phyloP scores from a whole-genome alignment of 192 early-diverging fungal species.

The Backusella luteola region DNA sequence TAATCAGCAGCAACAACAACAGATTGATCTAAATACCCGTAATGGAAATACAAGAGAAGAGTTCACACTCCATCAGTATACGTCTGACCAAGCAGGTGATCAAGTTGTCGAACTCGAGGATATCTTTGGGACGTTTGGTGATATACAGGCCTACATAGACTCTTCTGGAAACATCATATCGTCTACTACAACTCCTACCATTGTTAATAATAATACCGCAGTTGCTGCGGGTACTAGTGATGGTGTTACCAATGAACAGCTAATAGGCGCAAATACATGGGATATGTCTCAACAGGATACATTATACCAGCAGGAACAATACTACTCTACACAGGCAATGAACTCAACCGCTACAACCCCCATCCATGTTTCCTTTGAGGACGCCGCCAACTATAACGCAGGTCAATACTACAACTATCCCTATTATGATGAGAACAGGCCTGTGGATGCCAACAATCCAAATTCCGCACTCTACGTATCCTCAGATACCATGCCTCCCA shows the following conservation, averaged over 20 bases:
- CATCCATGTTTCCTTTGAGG: not conserved
- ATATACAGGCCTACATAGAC: constrained; percentile 29
- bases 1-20: not conserved
- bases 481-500: constrained; percentile 23
- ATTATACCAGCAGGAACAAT: not conserved
- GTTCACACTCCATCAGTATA: constrained; percentile 42
- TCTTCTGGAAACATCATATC: constrained; percentile 9
- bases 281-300: not conserved
- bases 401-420: not conserved
- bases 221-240: not conserved
- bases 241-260: not conserved
- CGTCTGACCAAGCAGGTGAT: constrained; percentile 43
- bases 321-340: not conserved
- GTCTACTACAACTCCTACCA: not conserved
- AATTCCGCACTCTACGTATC: constrained; percentile 19
- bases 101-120: constrained; percentile 39
- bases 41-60: constrained; percentile 16
- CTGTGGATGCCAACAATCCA: not conserved
- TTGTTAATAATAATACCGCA: not conserved
- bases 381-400: not conserved
- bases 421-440: not conserved
- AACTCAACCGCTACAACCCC: not conserved
- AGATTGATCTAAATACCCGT: not conserved
- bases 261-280: not conserved
- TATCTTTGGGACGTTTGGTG: constrained; percentile 26